Evolutionary conservation across 1,284 basidiomycete genomes (phyloP), one percentile per base, ranked within the genome.

Genomic region (Heliocybe sulcata): DNA sequence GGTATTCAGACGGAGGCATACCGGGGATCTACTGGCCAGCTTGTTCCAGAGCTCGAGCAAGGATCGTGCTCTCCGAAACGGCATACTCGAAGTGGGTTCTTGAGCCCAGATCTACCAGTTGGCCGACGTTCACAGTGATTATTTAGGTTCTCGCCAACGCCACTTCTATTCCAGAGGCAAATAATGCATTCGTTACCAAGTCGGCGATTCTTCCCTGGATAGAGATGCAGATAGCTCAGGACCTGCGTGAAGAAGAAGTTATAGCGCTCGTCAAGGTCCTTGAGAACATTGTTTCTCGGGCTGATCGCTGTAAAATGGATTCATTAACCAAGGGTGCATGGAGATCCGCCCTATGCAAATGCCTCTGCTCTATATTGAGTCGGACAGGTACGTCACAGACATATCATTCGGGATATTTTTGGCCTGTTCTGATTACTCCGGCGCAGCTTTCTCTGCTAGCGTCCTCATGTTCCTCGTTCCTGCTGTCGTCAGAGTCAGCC

Each of bases 1-100:
- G 33, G 79, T 94, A 1, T 72, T 95, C 57, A 85, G 85, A 62
- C 76, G 92, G 47, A 72, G 94, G 27, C 90, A 94, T 65, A 92
- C 90, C 0, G 94, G 92, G 88, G 90, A 93, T 58, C 73, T 96
- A 27, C 70, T 97, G 2, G 86, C 90, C 0, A 92, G 89, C 60
- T 66, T 95, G 52, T 94, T 86, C 67, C 84, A 90, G 58, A 80
- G 80, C 53, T 79, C 80, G 3, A 71, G 74, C 35, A 67, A 72
- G 0, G 89, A 93, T 59, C 60, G 66, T 0, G 54, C 70, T 0
- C 69, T 89, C 63, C 77, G 85, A 19, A 72, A 72, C 54, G 74
- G 77, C 6, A 80, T 91, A 35, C 69, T 92, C 2, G 88, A 91
- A 76, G 90, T 88, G 60, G 50, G 70, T 63, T 1, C 4, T 31